Conservation (phyloP, 306 rosid genomes). For the Acmispon strigosus region DNA sequence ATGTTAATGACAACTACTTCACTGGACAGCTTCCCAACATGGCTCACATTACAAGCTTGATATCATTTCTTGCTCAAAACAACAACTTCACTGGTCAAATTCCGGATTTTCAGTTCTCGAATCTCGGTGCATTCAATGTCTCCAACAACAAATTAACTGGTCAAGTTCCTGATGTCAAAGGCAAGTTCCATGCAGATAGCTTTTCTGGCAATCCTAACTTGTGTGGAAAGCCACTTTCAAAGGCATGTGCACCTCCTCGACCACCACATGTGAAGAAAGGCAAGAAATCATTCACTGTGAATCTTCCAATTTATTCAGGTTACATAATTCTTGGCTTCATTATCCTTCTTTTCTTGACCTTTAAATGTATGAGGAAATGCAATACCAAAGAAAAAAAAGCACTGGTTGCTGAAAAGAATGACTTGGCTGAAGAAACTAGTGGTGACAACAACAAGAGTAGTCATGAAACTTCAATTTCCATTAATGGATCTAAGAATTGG, state of each 20-base stretch:
- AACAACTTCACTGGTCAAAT: slow-evolving; percentile 39
- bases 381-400: slow-evolving; percentile 14
- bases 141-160: slow-evolving; percentile 51
- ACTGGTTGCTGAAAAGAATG: slow-evolving; percentile 16
- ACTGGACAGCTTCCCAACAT: slow-evolving; percentile 48
- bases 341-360: slow-evolving; percentile 24
- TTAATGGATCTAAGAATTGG: slow-evolving; percentile 22
- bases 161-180: slow-evolving; percentile 41
- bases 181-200: slow-evolving; percentile 34
- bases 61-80: slow-evolving; percentile 43
- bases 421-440: slow-evolving; percentile 10
- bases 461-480: slow-evolving; percentile 22
- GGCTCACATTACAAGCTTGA: slow-evolving; percentile 35
- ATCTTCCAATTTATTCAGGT: slow-evolving; percentile 37
- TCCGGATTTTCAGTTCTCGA: slow-evolving; percentile 51
- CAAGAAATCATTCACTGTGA: neutral
- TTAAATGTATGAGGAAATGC: slow-evolving; percentile 4
- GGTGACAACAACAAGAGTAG: slow-evolving; percentile 17
- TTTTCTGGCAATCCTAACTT: slow-evolving; percentile 49
- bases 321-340: slow-evolving; percentile 34
- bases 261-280: neutral
- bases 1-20: slow-evolving; percentile 37
- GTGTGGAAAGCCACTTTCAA: slow-evolving; percentile 53
- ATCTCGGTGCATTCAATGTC: slow-evolving; percentile 38
- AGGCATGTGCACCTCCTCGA: slow-evolving; percentile 26